Base-by-base conservation (phyloP, 805 yeast species). In the Hanseniaspora jakobsenii region DNA sequence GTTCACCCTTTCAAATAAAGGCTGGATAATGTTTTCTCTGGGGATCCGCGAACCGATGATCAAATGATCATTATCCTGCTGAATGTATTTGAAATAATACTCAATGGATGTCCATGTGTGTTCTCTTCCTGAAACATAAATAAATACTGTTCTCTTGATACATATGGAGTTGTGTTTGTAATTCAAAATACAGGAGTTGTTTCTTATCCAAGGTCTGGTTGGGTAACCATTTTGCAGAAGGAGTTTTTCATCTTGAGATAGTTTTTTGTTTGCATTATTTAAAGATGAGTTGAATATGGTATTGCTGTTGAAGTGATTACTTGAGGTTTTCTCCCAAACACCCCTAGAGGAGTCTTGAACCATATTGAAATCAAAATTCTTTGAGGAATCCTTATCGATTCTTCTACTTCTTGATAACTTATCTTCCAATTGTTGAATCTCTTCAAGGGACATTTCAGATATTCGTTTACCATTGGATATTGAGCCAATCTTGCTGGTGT, bases 51-150 rank as follows among this genome's bases (percentile, higher is more conserved):
- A 66, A 7, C 73, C 72, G 16, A 79, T 71, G 10, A 78, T 70
- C 16, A 79, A 58, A 10, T 76, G 69, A 55, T 79, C 87, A 12
- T 85, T 85, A 53, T 77, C 69, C 54, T 68, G 73, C 16, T 75
- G 61, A 24, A 74, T 62, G 30, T 68, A 64, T 44, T 68, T 68
- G 50, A 77, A 66, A 21, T 74, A 67, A 83, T 84, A 79, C 56
- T 79, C 86, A 7, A 77, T 62, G 3, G 83, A 73, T 1, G 79
- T 81, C 87, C 87, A 79, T 0, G 86, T 78, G 59, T 77, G 84
- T 40, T 66, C 66, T 47, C 84, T 64, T 4, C 81, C 86, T 44
- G 76, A 69, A 19, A 79, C 65, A 55, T 77, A 78, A 35, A 79
- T 75, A 56, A 74, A 59, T 9, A 79, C 67, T 2, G 67, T 69